Base-by-base conservation (phyloP, 768 basidiomycete species). In the Tulasnella calospora region DNA sequence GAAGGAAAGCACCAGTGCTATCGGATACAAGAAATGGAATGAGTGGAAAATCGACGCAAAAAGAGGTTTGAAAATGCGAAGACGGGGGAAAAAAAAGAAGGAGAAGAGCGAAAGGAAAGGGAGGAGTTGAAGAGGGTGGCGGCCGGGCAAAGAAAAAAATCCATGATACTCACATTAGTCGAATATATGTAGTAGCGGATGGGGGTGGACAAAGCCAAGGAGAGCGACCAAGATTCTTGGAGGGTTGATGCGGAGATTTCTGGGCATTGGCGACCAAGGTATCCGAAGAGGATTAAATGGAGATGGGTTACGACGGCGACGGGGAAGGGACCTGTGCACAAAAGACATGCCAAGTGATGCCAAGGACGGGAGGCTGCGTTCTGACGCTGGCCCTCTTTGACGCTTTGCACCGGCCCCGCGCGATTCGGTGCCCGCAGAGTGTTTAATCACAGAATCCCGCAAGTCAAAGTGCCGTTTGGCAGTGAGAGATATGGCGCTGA, bases 221-320 rank as follows among this genome's bases (percentile, higher is more conserved):
- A 67, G 33, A 67, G 61, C 61, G 61, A 67, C 61, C 61, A 67
- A 67, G 33, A 67, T 35, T 23, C 27, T 67, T 67, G 27, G 33
- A 67, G 61, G 61, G 33, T 67, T 30, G 61, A 67, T 67, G 61
- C 61, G 61, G 61, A 67, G 33, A 67, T 67, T 67, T 67, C 61
- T 67, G 61, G 61, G 61, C 61, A 67, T 67, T 67, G 61, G 61
- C 27, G 61, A 67, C 61, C 61, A 67, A 67, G 61, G 12, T 67
- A 27, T 30, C 33, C 61, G 33, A 67, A 67, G 61, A 27, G 51
- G 27, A 3, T 67, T 67, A 67, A 35, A 67, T 27, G 61, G 61
- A 35, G 61, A 67, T 67, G 33, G 61, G 61, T 67, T 30, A 35
- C 61, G 61, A 67, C 61, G 61, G 61, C 61, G 61, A 67, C 61